phyloP scores from a whole-genome alignment of 768 basidiomycete genomes.

The Tulasnella calospora region DNA sequence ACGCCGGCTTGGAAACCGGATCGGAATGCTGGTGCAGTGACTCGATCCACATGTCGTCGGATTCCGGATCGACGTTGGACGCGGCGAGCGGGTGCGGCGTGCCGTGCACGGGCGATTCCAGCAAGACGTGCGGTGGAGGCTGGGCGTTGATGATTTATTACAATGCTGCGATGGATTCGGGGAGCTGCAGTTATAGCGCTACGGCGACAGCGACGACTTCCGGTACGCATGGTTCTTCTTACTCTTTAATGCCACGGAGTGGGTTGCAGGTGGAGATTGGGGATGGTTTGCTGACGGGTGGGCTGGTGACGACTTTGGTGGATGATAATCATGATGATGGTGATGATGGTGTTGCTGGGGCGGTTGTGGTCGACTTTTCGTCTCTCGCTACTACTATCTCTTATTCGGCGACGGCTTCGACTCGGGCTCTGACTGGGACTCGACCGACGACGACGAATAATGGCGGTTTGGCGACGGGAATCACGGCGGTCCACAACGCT shows the following conservation, averaged over 20 bases:
- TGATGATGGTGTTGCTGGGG: not conserved
- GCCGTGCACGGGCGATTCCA: not conserved
- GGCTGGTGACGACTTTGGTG: no score
- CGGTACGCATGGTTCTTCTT: constrained; percentile 1
- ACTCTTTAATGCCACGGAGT: not conserved
- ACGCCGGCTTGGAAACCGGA: constrained; percentile 21
- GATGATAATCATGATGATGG: no score
- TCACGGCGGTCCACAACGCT: not conserved
- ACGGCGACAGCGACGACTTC: not conserved
- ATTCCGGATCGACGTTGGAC: not conserved
- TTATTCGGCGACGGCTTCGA: not conserved
- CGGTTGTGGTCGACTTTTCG: not conserved
- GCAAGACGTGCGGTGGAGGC: constrained; percentile 2
- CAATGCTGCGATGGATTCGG: not conserved
- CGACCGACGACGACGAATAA: not conserved
- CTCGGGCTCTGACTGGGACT: no score
- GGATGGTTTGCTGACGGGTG: no score
- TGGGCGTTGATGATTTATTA: constrained; percentile 23
- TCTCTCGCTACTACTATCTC: not conserved
- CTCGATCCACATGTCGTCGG: not conserved
- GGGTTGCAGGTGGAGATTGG: not conserved
- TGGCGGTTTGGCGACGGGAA: not conserved
- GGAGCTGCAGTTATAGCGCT: not conserved
- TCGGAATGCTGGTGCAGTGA: constrained; percentile 26
- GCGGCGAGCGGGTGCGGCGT: not conserved